These are phyloP conservation scores for Hibiscus trionum DNA, from an alignment of 345 rosid genomes.

Conservation along the genomic window DNA sequence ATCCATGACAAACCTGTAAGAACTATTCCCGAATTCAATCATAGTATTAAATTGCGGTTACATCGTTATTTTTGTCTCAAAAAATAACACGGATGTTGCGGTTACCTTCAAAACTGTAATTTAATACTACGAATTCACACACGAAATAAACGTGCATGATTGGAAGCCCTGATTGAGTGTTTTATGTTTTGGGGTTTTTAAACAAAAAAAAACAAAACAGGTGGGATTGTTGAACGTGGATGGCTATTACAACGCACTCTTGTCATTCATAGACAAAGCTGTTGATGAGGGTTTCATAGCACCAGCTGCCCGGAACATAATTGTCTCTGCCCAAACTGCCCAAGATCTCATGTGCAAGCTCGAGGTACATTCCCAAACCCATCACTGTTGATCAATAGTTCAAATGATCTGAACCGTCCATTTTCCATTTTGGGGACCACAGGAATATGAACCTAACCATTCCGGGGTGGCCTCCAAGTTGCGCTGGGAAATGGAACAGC, in stretches of 20 bases:
- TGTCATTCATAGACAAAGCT: slow-evolving; percentile 74
- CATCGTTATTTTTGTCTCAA: too few species aligned
- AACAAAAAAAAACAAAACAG: slow-evolving; percentile 20
- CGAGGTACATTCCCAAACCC: slow-evolving; percentile 31
- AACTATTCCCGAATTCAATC: background rate
- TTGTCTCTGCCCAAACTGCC: slow-evolving; percentile 67
- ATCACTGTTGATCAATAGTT: background rate
- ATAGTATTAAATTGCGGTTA: too few species aligned
- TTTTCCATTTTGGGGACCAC: background rate
- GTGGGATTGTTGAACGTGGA: slow-evolving; percentile 73
- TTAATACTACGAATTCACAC: background rate
- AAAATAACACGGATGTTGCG: too few species aligned
- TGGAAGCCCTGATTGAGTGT: background rate
- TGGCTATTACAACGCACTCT: slow-evolving; percentile 59
- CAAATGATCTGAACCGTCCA: background rate
- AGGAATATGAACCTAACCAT: slow-evolving; percentile 56
- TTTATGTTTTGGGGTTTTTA: too few species aligned
- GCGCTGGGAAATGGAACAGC: slow-evolving; percentile 68
- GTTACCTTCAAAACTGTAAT: too few species aligned
- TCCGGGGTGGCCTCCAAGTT: slow-evolving; percentile 41
- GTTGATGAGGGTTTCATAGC: slow-evolving; percentile 74
- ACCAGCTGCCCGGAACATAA: slow-evolving; percentile 67
- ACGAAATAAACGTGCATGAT: background rate
- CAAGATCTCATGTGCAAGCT: slow-evolving; percentile 68
- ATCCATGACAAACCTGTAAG: slow-evolving; percentile 68